Base-by-base conservation (phyloP, 257 asterid species). In the Ocimum tenuiflorum region DNA sequence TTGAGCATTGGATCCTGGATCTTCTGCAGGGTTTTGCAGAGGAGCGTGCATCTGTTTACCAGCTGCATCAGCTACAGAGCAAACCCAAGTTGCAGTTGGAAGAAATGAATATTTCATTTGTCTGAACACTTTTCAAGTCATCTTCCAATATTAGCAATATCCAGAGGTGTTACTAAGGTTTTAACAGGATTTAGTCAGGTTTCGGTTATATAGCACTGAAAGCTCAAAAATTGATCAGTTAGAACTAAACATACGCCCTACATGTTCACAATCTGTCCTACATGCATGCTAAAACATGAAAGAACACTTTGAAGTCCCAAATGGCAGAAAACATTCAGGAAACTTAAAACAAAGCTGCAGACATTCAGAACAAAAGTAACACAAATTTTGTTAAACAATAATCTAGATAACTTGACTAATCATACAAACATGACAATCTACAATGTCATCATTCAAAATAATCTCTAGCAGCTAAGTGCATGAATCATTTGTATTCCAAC, bases 41-140 rank as follows among this genome's bases (percentile, higher is more conserved):
- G 75, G 63, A 58, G 19, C 66, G 67, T 55, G 15, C 46, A 58
- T 55, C 42, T 53, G 76, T 68, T 63, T 60, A 65, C 64, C 38
- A 68, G 23, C 84, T 78, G 65, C 71, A 71, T 39, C 12, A 53
- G 43, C 8, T 50, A 14, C 23, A 47, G 73, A 75, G 61, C 18
- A 54, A 23, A 63, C 45, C n/a, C 57, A 46, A 55, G 69, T 17
- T 38, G 51, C 62, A 43, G 33, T 29, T 9, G 1, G 47, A 41
- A 66, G 12, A 62, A 31, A 41, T 24, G 8, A 43, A 20, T 45
- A 15, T 65, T 27, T 27, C 54, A 60, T 23, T 20, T 33, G 18
- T 33, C 24, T 49, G 3, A 14, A 24, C 51, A 35, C 9, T 47
- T 8, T 14, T 15, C 19, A 2, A 59, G n/a, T n/a, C n/a, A n/a